These are phyloP conservation scores for Gnomoniopsis smithogilvyi DNA, from an alignment of 2,329 filamentous ascomycete species.

Conservation along the genomic window DNA sequence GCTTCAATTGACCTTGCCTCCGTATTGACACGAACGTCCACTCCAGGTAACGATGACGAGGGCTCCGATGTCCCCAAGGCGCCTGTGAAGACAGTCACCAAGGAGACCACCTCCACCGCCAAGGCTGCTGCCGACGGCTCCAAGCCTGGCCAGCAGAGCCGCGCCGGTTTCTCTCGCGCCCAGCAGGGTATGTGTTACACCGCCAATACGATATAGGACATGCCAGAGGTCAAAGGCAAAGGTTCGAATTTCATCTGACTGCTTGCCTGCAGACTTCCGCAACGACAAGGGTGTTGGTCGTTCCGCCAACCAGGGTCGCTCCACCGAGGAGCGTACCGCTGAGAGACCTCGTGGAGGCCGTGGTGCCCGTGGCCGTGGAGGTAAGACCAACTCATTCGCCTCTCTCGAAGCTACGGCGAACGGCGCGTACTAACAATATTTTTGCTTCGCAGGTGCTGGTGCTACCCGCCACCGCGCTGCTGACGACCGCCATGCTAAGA, in stretches of 20 bases:
- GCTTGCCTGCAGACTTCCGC: slow-evolving; percentile 67
- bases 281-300: slow-evolving; percentile 74
- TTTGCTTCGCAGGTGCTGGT: slow-evolving; percentile 44
- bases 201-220: neutral
- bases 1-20: neutral
- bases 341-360: slow-evolving; percentile 58
- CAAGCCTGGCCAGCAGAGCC: slow-evolving; percentile 49
- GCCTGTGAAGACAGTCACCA: slow-evolving; percentile 87
- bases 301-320: slow-evolving; percentile 77
- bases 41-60: slow-evolving; percentile 58
- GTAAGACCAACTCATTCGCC: slow-evolving; percentile 35
- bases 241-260: slow-evolving; percentile 15
- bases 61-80: slow-evolving; percentile 71
- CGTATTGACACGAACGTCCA: slow-evolving; percentile 12
- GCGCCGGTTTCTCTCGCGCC: slow-evolving; percentile 66
- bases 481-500: slow-evolving; percentile 55
- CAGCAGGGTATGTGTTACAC: slow-evolving; percentile 72
- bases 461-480: slow-evolving; percentile 49
- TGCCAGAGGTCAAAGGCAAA: neutral
- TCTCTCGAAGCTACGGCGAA: neutral
- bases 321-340: slow-evolving; percentile 65
- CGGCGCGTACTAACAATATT: slow-evolving; percentile 1
- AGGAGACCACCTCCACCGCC: slow-evolving; percentile 66
- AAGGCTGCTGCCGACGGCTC: slow-evolving; percentile 87
- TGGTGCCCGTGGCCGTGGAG: slow-evolving; percentile 60